These are phyloP conservation scores for Amesomyces nigricolor DNA, from an alignment of 2,329 filamentous ascomycete genomes.

Conservation along the genomic window DNA sequence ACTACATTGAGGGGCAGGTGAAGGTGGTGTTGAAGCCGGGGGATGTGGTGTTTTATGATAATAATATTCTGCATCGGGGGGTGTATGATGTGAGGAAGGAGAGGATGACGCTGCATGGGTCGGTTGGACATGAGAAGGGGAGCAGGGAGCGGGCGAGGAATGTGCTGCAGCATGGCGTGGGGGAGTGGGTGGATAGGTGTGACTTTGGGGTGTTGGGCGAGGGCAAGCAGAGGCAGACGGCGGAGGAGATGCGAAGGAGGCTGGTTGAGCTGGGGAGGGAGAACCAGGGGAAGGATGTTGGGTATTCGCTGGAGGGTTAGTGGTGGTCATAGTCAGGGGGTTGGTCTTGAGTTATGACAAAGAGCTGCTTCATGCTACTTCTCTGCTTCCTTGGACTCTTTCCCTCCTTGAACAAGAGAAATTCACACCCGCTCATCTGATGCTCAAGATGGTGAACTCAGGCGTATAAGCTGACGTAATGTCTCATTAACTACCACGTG, in stretches of 20 bases:
- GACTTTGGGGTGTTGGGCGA: constrained; percentile 48
- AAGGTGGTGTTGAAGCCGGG: constrained; percentile 63
- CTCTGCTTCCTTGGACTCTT: too few relatives aligned
- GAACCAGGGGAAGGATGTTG: constrained; percentile 49
- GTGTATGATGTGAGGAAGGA: constrained; percentile 56
- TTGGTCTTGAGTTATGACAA: too few relatives aligned
- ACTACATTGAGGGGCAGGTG: constrained; percentile 56
- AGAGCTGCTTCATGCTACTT: too few relatives aligned
- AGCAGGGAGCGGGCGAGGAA: constrained; percentile 58
- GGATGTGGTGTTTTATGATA: constrained; percentile 83
- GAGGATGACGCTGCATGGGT: constrained; percentile 67
- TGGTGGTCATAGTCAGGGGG: too few relatives aligned
- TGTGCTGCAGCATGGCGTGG: constrained; percentile 69
- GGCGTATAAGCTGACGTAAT: too few relatives aligned
- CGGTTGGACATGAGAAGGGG: constrained; percentile 56
- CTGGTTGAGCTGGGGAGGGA: constrained; percentile 57
- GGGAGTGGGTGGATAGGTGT: constrained; percentile 56
- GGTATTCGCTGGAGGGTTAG: constrained; percentile 55
- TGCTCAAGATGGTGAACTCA: too few relatives aligned
- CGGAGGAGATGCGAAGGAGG: constrained; percentile 58
- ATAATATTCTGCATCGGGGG: constrained; percentile 76
- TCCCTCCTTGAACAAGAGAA: too few relatives aligned
- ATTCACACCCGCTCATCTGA: too few relatives aligned
- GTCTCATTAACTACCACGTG: constrained; percentile 1
- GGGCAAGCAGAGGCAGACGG: constrained; percentile 38